Evolutionary conservation across 2,329 filamentous ascomycete genomes (phyloP).

Genomic region (Hawksworthiomyces lignivorus): DNA sequence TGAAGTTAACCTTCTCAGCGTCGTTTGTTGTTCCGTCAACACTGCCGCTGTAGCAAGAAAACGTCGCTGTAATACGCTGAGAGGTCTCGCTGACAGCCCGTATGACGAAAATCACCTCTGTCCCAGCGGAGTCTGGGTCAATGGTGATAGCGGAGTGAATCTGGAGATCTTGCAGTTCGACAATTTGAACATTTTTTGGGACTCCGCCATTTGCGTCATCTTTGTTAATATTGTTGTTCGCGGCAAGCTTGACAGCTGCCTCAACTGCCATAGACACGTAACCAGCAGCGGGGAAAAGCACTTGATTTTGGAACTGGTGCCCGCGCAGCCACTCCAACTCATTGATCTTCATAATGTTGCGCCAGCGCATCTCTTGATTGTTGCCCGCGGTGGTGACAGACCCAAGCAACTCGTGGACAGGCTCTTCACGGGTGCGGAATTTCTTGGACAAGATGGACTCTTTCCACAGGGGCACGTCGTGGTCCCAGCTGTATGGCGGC

Average conservation of each 20-base stretch:
- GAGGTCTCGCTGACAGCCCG: background rate
- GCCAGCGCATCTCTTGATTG: slow-evolving; percentile 29
- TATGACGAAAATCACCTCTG: slow-evolving; percentile 11
- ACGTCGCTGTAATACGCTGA: background rate
- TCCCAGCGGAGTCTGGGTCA: slow-evolving; percentile 10
- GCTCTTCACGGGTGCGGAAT: slow-evolving; percentile 24
- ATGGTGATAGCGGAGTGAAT: slow-evolving; percentile 12
- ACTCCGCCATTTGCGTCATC: background rate
- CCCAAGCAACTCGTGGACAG: slow-evolving; percentile 25
- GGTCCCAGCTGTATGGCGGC: slow-evolving; percentile 16
- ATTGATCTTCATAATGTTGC: slow-evolving; percentile 27
- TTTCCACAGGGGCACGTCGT: slow-evolving; percentile 15
- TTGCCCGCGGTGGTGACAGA: slow-evolving; percentile 24
- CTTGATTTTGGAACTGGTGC: slow-evolving; percentile 39
- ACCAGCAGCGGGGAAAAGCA: slow-evolving; percentile 37
- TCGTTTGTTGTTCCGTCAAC: slow-evolving; percentile 8
- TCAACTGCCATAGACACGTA: slow-evolving; percentile 33
- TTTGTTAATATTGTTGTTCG: no score
- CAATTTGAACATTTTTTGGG: slow-evolving; percentile 1
- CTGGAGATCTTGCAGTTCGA: slow-evolving; percentile 12
- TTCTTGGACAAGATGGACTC: slow-evolving; percentile 17
- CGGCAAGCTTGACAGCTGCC: slow-evolving; percentile 21
- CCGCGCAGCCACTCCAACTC: slow-evolving; percentile 40
- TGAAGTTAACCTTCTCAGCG: slow-evolving; percentile 10
- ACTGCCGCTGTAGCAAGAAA: slow-evolving; percentile 12